phyloP scores from a whole-genome alignment of 1,139 yeast genomes.

The Groenewaldozyma sp. region DNA sequence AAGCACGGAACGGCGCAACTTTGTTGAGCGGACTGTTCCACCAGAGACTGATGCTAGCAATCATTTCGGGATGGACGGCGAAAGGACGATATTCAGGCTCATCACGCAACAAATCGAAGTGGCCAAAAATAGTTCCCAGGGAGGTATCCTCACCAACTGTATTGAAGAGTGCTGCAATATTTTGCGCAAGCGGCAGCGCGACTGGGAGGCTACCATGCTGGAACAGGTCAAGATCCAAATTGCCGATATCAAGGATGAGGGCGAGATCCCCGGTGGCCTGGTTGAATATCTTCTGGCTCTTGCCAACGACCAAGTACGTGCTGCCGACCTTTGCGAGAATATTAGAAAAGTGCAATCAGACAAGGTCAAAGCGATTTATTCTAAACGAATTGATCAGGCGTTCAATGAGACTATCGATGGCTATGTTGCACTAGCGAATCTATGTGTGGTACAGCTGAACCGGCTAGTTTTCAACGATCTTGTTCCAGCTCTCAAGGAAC shows the following conservation, averaged over 20 bases:
- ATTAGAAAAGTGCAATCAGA: conserved; percentile 56
- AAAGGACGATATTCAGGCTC: conserved; percentile 72
- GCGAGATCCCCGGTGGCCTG: conserved; percentile 63
- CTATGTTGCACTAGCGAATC: conserved; percentile 66
- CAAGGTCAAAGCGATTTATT: conserved; percentile 59
- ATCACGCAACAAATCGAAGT: conserved; percentile 88
- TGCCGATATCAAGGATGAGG: conserved; percentile 34
- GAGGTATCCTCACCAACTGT: conserved; percentile 74
- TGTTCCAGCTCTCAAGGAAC: conserved; percentile 37
- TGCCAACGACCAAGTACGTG: conserved; percentile 81
- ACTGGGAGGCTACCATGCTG: conserved; percentile 50
- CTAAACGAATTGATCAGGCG: conserved; percentile 43
- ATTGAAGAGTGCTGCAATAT: conserved; percentile 63
- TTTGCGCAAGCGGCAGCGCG: conserved; percentile 50
- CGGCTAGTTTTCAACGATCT: conserved; percentile 67
- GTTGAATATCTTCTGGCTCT: conserved; percentile 76
- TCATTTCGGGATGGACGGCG: conserved; percentile 46
- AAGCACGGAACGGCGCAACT: conserved; percentile 52
- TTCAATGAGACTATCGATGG: conserved; percentile 64
- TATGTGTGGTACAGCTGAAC: conserved; percentile 53
- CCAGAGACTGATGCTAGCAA: conserved; percentile 60
- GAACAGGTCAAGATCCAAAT: conserved; percentile 47
- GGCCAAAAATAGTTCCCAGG: conserved; percentile 81
- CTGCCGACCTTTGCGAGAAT: conserved; percentile 72
- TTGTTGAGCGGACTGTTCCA: conserved; percentile 52